Evolutionary conservation across 805 yeast genomes (phyloP), one percentile per base, ranked within the genome.

Genomic region (Cyberlindnera mrakii): DNA sequence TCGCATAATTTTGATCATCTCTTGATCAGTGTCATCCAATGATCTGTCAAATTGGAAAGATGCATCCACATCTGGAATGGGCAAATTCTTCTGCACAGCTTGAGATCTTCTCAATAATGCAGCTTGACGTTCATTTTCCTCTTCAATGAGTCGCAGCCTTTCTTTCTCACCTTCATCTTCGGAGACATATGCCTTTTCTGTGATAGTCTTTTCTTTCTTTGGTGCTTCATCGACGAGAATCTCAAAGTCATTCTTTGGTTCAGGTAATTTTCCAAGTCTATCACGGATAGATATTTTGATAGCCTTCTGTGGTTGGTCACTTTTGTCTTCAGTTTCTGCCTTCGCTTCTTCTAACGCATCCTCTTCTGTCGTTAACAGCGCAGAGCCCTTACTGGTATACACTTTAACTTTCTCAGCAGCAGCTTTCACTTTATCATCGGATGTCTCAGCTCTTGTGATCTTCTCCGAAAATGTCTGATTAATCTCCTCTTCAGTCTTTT

Each of bases 191-290:
- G 30, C 15, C 15, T 40, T 19, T 5, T n/a, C 3, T 9, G 29
- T 35, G 4, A 31, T 15, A 25, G 42, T 20, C 16, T 43, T 38
- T 20, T 49, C 51, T 17, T 40, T 33, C 6, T 42, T 47, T 16
- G 57, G 60, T 13, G 55, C 63, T 3, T 63, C 68, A 5, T 63
- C 68, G 4, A 61, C 46, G 1, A 59, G 51, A 8, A 74, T 58
- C 43, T 74, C 77, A 47, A 70, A 74, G 39, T 74, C 76, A 47
- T 75, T 73, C 45, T 62, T 63, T 0, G 77, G 74, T n/a, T 52
- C 43, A 1, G 77, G 74, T 17, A 71, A 49, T 1, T 47, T 37
- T 1, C 58, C 57, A 32, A 72, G 63, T 35, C 60, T 51, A 3
- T 48, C 44, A 29, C 39, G 45, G 17, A 48, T 39, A 3, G 47